phyloP scores from a whole-genome alignment of 108 stramenopile species.

The Cyclotella atomus region DNA sequence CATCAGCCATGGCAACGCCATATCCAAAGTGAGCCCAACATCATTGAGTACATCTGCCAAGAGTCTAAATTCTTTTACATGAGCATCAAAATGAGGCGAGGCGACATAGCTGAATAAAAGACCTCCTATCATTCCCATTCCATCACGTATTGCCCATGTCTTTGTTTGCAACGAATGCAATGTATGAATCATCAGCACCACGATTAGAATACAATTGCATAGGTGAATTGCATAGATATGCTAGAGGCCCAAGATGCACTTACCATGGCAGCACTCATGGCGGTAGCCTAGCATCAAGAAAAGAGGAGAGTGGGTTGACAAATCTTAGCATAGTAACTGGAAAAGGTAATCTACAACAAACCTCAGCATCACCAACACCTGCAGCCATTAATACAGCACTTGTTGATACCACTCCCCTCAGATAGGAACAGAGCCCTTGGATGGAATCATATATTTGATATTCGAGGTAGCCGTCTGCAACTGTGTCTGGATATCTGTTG shows the following conservation, averaged over 20 bases:
- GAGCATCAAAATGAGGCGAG: slow-evolving; percentile 77
- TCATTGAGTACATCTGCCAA: slow-evolving; percentile 96
- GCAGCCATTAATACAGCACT: slow-evolving; percentile 84
- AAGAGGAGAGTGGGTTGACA: background rate
- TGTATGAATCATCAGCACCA: too few relatives aligned
- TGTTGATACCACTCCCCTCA: slow-evolving; percentile 88
- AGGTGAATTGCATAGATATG: too few relatives aligned
- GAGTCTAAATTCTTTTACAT: slow-evolving; percentile 94
- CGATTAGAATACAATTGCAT: too few relatives aligned
- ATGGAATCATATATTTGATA: slow-evolving; percentile 93
- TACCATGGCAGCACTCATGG: slow-evolving; percentile 78
- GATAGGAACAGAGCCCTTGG: slow-evolving; percentile 94
- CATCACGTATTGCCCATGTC: slow-evolving; percentile 88
- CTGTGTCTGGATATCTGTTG: slow-evolving; percentile 68
- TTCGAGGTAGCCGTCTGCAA: slow-evolving; percentile 71
- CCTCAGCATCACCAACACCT: slow-evolving; percentile 88
- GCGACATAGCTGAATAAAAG: slow-evolving; percentile 85
- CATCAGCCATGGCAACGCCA: slow-evolving; percentile 72
- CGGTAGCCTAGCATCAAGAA: slow-evolving; percentile 74
- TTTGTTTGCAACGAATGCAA: background rate
- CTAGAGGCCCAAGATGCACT: background rate
- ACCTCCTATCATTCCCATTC: slow-evolving; percentile 90
- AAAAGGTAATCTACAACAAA: too few relatives aligned
- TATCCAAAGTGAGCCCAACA: slow-evolving; percentile 88
- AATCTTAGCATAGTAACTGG: background rate